These are phyloP conservation scores for Guadua angustifolia DNA, from an alignment of 176 grass and related monocot genomes.

Conservation along the genomic window DNA sequence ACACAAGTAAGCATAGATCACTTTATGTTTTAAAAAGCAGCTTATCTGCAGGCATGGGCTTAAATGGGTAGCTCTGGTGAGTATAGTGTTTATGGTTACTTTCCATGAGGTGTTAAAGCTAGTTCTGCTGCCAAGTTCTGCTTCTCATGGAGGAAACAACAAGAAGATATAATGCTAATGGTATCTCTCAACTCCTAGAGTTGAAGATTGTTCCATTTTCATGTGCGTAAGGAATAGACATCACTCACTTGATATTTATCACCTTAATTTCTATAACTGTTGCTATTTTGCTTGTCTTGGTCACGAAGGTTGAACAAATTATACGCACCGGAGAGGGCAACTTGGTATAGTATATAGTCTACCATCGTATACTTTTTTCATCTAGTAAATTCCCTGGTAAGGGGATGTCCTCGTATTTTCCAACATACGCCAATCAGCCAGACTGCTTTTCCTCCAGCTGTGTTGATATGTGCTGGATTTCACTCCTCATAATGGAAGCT, in stretches of 20 bases:
- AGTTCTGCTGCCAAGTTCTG: no score
- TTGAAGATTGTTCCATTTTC: no score
- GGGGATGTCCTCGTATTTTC: slow-evolving; percentile 62
- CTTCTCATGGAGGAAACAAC: no score
- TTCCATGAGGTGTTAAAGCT: no score
- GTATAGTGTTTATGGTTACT: no score
- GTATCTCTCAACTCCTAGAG: no score
- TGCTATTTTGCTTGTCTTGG: slow-evolving; percentile 41
- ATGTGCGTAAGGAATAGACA: slow-evolving; percentile 34
- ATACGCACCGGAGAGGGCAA: slow-evolving; percentile 36
- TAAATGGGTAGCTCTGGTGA: no score
- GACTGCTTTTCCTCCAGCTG: slow-evolving; percentile 68
- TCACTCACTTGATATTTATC: slow-evolving; percentile 42
- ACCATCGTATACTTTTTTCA: slow-evolving; percentile 32
- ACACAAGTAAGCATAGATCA: no score
- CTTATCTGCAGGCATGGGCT: no score
- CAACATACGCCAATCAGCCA: slow-evolving; percentile 59
- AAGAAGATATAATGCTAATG: no score
- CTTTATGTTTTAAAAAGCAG: no score
- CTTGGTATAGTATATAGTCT: slow-evolving; percentile 56
- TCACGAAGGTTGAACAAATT: slow-evolving; percentile 50
- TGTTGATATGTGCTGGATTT: slow-evolving; percentile 75
- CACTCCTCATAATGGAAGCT: slow-evolving; percentile 65
- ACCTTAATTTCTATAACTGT: slow-evolving; percentile 45
- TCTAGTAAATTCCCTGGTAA: slow-evolving; percentile 82